phyloP scores from a whole-genome alignment of 2,329 filamentous ascomycete genomes.

The Penicillium frequentans region DNA sequence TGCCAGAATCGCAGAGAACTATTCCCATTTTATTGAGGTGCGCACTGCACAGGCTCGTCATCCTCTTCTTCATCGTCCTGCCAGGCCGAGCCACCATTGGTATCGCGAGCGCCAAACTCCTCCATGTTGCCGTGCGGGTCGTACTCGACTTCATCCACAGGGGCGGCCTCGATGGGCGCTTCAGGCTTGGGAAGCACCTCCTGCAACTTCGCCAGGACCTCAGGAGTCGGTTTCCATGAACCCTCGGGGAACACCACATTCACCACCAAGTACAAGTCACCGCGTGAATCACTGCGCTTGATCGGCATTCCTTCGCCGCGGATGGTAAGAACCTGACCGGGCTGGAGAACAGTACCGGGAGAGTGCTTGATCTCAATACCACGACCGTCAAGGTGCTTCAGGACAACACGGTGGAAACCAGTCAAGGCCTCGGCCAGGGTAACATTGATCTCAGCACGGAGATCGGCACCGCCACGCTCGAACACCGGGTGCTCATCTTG shows the following conservation, averaged over 20 bases:
- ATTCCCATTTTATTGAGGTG: not conserved
- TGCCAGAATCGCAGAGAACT: slow-evolving; percentile 21
- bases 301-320: slow-evolving; percentile 90
- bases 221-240: slow-evolving; percentile 75
- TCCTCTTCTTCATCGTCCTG: slow-evolving; percentile 4
- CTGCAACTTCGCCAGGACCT: slow-evolving; percentile 66
- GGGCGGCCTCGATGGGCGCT: slow-evolving; percentile 64
- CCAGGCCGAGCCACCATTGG: not conserved
- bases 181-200: slow-evolving; percentile 71
- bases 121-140: slow-evolving; percentile 45
- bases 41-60: slow-evolving; percentile 1
- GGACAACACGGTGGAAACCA: slow-evolving; percentile 85
- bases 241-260: slow-evolving; percentile 87
- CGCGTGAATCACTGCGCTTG: slow-evolving; percentile 79
- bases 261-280: slow-evolving; percentile 83
- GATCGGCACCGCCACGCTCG: slow-evolving; percentile 77
- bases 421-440: slow-evolving; percentile 80
- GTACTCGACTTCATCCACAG: slow-evolving; percentile 84
- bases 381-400: slow-evolving; percentile 90
- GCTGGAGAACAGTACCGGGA: slow-evolving; percentile 76
- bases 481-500: slow-evolving; percentile 82
- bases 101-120: not conserved
- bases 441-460: slow-evolving; percentile 78
- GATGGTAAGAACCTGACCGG: slow-evolving; percentile 82
- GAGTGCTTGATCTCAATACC: slow-evolving; percentile 80